phyloP scores from a whole-genome alignment of 2,329 filamentous ascomycete genomes.

The Huntiella abstrusa region DNA sequence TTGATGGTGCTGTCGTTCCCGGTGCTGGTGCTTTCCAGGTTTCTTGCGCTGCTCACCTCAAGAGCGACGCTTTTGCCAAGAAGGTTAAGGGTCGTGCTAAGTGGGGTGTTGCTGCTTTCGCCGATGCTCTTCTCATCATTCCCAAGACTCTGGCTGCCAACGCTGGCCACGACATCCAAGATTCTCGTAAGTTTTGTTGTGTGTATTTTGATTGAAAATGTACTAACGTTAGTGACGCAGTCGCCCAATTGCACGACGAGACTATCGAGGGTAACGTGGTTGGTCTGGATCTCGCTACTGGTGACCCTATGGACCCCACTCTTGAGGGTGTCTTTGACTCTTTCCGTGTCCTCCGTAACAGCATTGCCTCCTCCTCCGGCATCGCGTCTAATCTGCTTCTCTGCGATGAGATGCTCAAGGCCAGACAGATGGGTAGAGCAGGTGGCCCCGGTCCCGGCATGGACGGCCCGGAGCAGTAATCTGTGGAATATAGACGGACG shows the following conservation, averaged over 20 bases:
- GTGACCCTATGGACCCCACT: constrained; percentile 86
- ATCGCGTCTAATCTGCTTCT: constrained; percentile 90
- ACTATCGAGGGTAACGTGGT: constrained; percentile 66
- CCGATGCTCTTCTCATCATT: constrained; percentile 84
- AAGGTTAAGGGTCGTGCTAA: constrained; percentile 96
- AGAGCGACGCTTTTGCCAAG: constrained; percentile 70
- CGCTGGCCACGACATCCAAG: constrained; percentile 89
- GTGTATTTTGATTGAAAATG: constrained; percentile 12
- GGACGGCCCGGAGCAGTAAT: constrained; percentile 38
- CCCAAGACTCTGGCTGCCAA: constrained; percentile 96
- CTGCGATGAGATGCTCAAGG: constrained; percentile 94
- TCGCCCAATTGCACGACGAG: constrained; percentile 76
- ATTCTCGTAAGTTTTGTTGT: constrained; percentile 49
- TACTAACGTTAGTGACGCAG: constrained; percentile 22
- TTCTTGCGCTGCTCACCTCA: constrained; percentile 71
- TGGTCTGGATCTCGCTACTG: constrained; percentile 69
- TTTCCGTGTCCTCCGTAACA: constrained; percentile 86
- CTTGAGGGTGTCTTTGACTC: constrained; percentile 89
- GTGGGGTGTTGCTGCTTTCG: constrained; percentile 86
- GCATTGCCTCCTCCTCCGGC: constrained; percentile 78
- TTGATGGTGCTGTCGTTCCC: constrained; percentile 89
- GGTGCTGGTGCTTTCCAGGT: constrained; percentile 93
- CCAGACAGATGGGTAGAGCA: constrained; percentile 72
- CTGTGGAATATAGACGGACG: constrained; percentile 14
- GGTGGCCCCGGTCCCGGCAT: constrained; percentile 44